Conservation (phyloP, 139 green algal genomes). For the Haematococcus sp. region DNA sequence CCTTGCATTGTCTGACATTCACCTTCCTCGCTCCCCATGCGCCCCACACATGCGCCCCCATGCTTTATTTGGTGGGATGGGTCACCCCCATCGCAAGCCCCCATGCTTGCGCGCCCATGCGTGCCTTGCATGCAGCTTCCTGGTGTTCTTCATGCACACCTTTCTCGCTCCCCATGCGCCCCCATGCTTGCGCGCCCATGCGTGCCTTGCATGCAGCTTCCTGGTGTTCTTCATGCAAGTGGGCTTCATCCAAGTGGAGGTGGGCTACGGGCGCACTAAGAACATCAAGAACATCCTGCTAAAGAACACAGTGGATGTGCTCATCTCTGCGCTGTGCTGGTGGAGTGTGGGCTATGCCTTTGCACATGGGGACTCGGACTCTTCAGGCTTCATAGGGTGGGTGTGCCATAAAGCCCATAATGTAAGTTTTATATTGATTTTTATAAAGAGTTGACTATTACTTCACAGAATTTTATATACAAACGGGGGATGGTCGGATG, state of each 20-base stretch:
- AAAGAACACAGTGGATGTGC: constrained; percentile 45
- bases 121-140: no score
- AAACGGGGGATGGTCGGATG: no score
- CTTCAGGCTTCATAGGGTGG: constrained; percentile 54
- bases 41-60: no score
- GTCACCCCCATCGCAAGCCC: no score
- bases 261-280: constrained; percentile 41
- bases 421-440: background rate
- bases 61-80: no score
- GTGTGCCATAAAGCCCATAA: background rate
- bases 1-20: no score
- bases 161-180: no score
- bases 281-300: constrained; percentile 52
- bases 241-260: constrained; percentile 45
- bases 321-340: constrained; percentile 43
- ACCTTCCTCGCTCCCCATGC: no score
- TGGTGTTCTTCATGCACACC: constrained; percentile 58
- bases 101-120: no score
- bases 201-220: constrained; percentile 33
- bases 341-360: constrained; percentile 72
- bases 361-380: constrained; percentile 38
- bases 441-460: no score
- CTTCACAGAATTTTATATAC: no score
- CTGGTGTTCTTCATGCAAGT: constrained; percentile 55
- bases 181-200: no score